phyloP scores from a whole-genome alignment of 192 early-diverging fungal species.

The Globomyces pollinis-pini region DNA sequence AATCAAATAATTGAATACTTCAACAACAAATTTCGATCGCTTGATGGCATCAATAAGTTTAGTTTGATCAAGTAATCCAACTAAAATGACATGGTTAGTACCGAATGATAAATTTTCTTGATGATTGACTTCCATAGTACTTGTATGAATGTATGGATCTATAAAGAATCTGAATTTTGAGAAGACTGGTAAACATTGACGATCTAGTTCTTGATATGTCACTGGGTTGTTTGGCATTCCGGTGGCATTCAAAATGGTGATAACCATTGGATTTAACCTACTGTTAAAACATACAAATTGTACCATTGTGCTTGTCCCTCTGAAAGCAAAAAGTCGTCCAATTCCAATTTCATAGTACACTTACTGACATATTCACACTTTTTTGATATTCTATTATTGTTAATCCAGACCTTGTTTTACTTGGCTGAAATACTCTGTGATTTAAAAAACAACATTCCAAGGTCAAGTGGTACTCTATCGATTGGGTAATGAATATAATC shows the following conservation, averaged over 20 bases:
- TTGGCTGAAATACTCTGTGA: not conserved
- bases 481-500: slow-evolving; percentile 17
- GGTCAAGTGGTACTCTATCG: slow-evolving; percentile 12
- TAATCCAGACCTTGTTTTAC: not conserved
- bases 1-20: slow-evolving; percentile 6
- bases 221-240: slow-evolving; percentile 27
- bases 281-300: slow-evolving; percentile 18
- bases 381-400: not conserved
- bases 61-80: slow-evolving; percentile 22
- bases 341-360: not conserved
- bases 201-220: slow-evolving; percentile 12
- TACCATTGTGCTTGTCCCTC: slow-evolving; percentile 19
- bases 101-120: slow-evolving; percentile 11
- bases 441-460: slow-evolving; percentile 16
- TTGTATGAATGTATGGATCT: slow-evolving; percentile 19
- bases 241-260: slow-evolving; percentile 16
- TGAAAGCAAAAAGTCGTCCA: slow-evolving; percentile 20
- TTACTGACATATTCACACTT: not conserved
- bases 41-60: slow-evolving; percentile 16
- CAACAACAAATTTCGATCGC: slow-evolving; percentile 12
- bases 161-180: slow-evolving; percentile 21
- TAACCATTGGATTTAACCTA: slow-evolving; percentile 28
- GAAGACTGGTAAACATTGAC: slow-evolving; percentile 17
- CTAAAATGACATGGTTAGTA: slow-evolving; percentile 23
- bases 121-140: slow-evolving; percentile 4